Conservation (phyloP, 2,329 filamentous ascomycete genomes). For the Penicillium sp. region DNA sequence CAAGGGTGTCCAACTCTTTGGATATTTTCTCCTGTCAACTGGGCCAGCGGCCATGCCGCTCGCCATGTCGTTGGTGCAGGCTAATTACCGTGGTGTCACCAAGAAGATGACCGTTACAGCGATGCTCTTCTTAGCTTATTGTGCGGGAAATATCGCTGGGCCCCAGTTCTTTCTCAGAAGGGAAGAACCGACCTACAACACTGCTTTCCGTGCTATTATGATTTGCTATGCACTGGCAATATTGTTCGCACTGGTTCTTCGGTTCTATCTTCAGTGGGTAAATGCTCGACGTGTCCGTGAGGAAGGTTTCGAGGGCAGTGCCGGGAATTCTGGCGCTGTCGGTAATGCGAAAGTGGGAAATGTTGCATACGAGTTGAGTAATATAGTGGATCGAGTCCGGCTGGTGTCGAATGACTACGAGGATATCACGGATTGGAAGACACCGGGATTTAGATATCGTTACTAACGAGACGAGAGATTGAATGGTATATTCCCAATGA, state of each 20-base stretch:
- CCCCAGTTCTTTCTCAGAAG: conserved; percentile 51
- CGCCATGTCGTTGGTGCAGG: conserved; percentile 51
- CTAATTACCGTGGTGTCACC: conserved; percentile 54
- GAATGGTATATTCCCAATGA: background rate
- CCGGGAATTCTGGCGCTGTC: conserved; percentile 33
- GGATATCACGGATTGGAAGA: conserved; percentile 58
- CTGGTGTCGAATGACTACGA: conserved; percentile 49
- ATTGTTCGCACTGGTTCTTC: conserved; percentile 41
- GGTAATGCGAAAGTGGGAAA: conserved; percentile 43
- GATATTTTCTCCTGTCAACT: conserved; percentile 54
- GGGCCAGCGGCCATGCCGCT: conserved; percentile 54
- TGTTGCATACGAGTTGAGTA: conserved; percentile 37
- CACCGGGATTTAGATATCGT: conserved; percentile 56
- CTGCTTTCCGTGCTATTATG: conserved; percentile 53
- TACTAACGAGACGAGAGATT: conserved; percentile 2
- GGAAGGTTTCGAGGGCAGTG: conserved; percentile 31
- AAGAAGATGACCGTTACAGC: conserved; percentile 59
- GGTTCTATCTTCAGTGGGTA: conserved; percentile 46
- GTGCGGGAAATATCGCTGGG: conserved; percentile 52
- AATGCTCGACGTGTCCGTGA: conserved; percentile 43
- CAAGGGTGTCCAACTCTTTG: conserved; percentile 49
- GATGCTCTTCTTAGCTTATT: conserved; percentile 53
- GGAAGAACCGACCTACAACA: conserved; percentile 51
- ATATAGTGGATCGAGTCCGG: conserved; percentile 33
- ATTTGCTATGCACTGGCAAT: conserved; percentile 53